Evolutionary conservation across 2,329 filamentous ascomycete genomes (phyloP), one percentile per base, ranked within the genome.

Genomic region (Ophiostoma novo-ulmi): DNA sequence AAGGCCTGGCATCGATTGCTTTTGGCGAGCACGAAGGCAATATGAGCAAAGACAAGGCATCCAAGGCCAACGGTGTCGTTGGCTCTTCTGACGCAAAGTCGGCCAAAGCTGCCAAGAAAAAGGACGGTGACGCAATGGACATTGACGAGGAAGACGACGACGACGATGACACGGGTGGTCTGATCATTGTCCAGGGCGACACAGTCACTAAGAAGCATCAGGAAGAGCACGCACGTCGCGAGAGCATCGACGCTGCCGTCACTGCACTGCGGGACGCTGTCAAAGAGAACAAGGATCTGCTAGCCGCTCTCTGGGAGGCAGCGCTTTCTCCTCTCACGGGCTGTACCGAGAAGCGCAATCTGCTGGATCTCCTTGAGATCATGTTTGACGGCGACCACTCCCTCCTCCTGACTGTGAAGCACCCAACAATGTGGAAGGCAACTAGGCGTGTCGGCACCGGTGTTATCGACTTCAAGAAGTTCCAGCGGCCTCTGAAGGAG

Each of bases 11-110:
- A 4, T 83, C 84, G 35, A 84, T 91, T 71, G 89, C 88, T 2
- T 85, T 90, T 76, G 88, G 88, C 48, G 87, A 90, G 74, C 81
- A 84, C 71, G 87, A 87, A 41, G 87, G 89, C 78, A 63, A 63
- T 17, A 8, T 13, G 58, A 63, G 22, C 58, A 20, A 22, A 8
- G 52, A 55, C 52, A 55, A n/a, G 52, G 8, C 13, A 35, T 17
- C 75, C 75, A 38, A 76, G 78, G 72, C 61, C 73, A 7, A 72
- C 71, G 38, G 70, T 68, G 17, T 17, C 55, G 58, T 36, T 26
- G 11, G 11, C 64, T 31, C 38, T n/a, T 67, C 13, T n/a, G 36
- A 10, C 48, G 58, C 48, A 48, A 64, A 35, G 70, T 5, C 39
- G 71, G 2, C 41, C 22, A 41, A 52, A 65, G 14, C 63, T 67